phyloP scores from a whole-genome alignment of 768 basidiomycete species.

The Mycena sanguinolenta region DNA sequence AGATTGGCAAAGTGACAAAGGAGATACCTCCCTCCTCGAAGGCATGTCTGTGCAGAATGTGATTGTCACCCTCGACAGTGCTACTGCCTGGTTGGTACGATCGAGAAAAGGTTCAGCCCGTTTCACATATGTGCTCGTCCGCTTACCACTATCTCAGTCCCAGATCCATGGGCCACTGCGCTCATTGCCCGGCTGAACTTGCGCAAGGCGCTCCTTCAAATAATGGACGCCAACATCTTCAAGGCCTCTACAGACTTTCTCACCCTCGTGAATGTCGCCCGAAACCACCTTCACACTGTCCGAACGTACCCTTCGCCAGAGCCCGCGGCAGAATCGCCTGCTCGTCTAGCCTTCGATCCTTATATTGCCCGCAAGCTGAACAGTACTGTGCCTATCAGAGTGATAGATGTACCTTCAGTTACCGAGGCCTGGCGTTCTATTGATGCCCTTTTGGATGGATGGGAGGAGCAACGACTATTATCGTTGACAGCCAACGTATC shows the following conservation, averaged over 20 bases:
- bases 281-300: conserved; percentile 56
- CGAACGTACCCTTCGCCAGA: conserved; percentile 52
- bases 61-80: conserved; percentile 68
- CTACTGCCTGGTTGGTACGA: conserved; percentile 69
- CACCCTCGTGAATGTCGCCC: conserved; percentile 54
- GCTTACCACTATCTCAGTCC: conserved; percentile 48
- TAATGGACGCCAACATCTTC: conserved; percentile 59
- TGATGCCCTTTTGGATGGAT: conserved; percentile 63
- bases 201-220: conserved; percentile 70
- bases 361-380: conserved; percentile 75
- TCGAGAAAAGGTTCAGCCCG: conserved; percentile 56
- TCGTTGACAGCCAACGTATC: conserved; percentile 58
- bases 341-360: conserved; percentile 72
- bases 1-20: conserved; percentile 93
- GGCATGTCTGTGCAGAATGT: conserved; percentile 67
- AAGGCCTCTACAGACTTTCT: conserved; percentile 53
- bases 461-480: conserved; percentile 66
- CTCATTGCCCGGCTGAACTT: conserved; percentile 66
- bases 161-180: conserved; percentile 63
- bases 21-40: conserved; percentile 83
- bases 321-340: conserved; percentile 60
- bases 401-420: conserved; percentile 63
- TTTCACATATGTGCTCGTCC: not conserved
- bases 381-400: conserved; percentile 77
- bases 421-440: conserved; percentile 67